Evolutionary conservation across 352 stramenopile species (phyloP), one percentile per base, ranked within the genome.

Genomic region (Thalassiosira livingstoniorum): DNA sequence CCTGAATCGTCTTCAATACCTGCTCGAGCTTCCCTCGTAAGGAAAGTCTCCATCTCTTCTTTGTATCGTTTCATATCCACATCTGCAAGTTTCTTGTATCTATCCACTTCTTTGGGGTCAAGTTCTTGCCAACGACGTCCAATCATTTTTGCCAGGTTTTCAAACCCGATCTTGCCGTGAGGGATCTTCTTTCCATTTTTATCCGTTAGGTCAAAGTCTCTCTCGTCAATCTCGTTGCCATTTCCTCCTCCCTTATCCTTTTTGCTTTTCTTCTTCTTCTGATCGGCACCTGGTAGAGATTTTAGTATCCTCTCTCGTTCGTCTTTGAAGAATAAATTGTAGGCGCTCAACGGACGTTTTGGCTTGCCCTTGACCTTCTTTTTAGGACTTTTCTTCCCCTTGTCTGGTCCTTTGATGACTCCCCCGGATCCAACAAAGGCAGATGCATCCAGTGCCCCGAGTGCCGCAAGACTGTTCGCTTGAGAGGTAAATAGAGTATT

Each of bases 321-420:
- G 60, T 91, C 86, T 32, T 86, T 85, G 62, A 93, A 93, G 34
- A 93, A 93, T n/a, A 91, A 82, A 54, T 93, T 93, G 68, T 93
- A 93, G 29, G 88, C 88, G 58, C 75, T 87, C 25, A 93, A 73
- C 27, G 88, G 88, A 37, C 88, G 71, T 51, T 91, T 91, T 0
- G 88, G 88, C 57, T 86, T 85, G 39, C 87, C 75, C 62, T 89
- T 91, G 0, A 82, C 54, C 65, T 90, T 90, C n/a, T 85, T 87
- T n/a, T 73, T 78, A 15, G 64, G 39, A 23, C 32, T 42, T 25
- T 83, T 81, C 58, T 85, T 84, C 15, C 32, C 53, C 45, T 89
- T 82, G 53, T 15, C 53, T 34, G 3, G 34, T n/a, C 15, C 18
- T 15, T 23, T 42, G 4, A 64, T 13, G 18, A 29, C 23, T 4